These are phyloP conservation scores for Tieghemostelium lacteum DNA, from an alignment of 78 protist species.

Conservation along the genomic window DNA sequence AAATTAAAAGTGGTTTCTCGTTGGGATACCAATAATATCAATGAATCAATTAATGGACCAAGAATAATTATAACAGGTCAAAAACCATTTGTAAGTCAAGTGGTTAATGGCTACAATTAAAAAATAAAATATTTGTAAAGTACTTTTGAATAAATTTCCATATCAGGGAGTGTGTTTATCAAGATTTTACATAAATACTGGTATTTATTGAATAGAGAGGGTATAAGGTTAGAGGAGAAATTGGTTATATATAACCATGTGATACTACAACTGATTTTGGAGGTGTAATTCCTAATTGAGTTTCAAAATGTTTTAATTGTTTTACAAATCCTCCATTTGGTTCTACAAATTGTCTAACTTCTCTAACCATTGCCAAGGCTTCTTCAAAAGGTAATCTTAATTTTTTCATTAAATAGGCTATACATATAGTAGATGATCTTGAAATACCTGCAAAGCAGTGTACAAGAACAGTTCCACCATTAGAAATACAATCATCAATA, in stretches of 20 bases:
- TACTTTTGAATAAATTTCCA: too few species aligned
- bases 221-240: too few species aligned
- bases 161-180: too few species aligned
- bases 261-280: too few species aligned
- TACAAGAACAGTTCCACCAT: slow-evolving; percentile 20
- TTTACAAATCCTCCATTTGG: slow-evolving; percentile 56
- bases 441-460: slow-evolving; percentile 71
- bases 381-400: neutral
- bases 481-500: neutral
- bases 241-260: too few species aligned
- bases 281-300: too few species aligned
- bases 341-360: slow-evolving; percentile 2
- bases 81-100: slow-evolving; percentile 18
- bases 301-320: slow-evolving; percentile 26
- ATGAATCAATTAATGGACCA: slow-evolving; percentile 7
- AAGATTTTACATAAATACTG: too few species aligned
- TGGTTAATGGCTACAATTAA: too few species aligned
- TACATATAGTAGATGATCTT: slow-evolving; percentile 21
- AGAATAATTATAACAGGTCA: slow-evolving; percentile 66
- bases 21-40: neutral
- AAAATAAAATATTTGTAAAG: too few species aligned
- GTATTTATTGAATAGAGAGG: too few species aligned
- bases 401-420: slow-evolving; percentile 62
- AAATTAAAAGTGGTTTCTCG: neutral
- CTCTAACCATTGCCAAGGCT: slow-evolving; percentile 26